Conservation (phyloP, 1,139 yeast genomes). For the Yamadazyma conglobata region DNA sequence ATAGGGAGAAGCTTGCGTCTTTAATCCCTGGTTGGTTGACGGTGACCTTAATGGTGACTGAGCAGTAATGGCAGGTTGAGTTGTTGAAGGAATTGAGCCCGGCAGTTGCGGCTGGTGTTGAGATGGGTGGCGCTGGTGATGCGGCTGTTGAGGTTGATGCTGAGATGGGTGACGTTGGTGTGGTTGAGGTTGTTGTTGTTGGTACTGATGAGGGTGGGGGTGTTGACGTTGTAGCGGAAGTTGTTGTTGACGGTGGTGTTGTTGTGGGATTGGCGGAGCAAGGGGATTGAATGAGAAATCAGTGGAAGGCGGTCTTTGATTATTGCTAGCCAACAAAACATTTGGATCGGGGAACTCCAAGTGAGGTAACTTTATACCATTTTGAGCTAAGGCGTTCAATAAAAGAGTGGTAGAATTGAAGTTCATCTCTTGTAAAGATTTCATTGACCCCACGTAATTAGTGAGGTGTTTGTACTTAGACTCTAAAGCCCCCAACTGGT, state of each 20-base stretch:
- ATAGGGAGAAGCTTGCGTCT: background rate
- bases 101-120: conserved; percentile 3
- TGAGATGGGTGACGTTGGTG: conserved; percentile 5
- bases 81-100: conserved; percentile 3
- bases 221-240: too few species aligned
- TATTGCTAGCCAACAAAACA: conserved; percentile 1
- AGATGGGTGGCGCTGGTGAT: conserved; percentile 8
- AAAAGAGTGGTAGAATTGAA: conserved; percentile 49
- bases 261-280: conserved; percentile 5
- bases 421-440: conserved; percentile 54
- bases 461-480: conserved; percentile 63
- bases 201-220: conserved; percentile 2
- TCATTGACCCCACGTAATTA: conserved; percentile 55
- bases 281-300: background rate
- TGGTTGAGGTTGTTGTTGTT: conserved; percentile 2
- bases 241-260: too few species aligned
- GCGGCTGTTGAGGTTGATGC: conserved; percentile 5
- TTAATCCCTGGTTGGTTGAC: conserved; percentile 4
- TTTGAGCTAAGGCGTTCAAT: conserved; percentile 45
- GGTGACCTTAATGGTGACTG: conserved; percentile 16
- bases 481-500: conserved; percentile 46
- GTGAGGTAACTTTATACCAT: conserved; percentile 68
- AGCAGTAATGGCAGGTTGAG: background rate
- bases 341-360: conserved; percentile 52
- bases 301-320: background rate